Evolutionary conservation across 2,329 filamentous ascomycete species (phyloP).

Genomic region (Decorospora gaudefroyi): DNA sequence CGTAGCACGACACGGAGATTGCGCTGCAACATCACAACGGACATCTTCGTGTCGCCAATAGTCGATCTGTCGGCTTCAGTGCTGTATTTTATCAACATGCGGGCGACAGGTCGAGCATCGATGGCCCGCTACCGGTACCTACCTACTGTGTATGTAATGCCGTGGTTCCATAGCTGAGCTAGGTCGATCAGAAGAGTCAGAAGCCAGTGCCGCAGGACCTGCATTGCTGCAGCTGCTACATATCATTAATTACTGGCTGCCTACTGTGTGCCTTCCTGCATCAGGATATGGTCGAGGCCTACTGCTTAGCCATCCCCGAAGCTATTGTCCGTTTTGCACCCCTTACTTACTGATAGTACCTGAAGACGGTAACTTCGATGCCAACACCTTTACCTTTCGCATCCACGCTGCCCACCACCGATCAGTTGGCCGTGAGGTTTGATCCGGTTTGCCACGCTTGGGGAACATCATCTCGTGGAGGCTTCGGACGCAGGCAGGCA

Average conservation of each 20-base stretch:
- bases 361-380: background rate
- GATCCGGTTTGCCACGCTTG: constrained; percentile 17
- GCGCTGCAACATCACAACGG: constrained; percentile 14
- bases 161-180: constrained; percentile 5
- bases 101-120: background rate
- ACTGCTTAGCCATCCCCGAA: constrained; percentile 13
- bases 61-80: background rate
- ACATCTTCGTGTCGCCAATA: constrained; percentile 1
- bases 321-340: constrained; percentile 3
- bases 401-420: constrained; percentile 4
- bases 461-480: constrained; percentile 12
- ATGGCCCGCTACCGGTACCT: background rate
- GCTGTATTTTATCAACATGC: background rate
- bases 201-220: constrained; percentile 4
- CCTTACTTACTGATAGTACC: constrained; percentile 10
- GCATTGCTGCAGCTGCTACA: constrained; percentile 6
- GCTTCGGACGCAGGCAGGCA: constrained; percentile 23
- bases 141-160: too few species aligned
- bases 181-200: constrained; percentile 5
- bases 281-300: constrained; percentile 14
- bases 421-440: constrained; percentile 12
- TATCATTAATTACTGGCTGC: background rate
- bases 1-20: constrained; percentile 11
- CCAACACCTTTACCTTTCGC: constrained; percentile 4
- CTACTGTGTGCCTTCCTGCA: constrained; percentile 4